Base-by-base conservation (phyloP, 129 eudicot genomes). In the Logfia minima region DNA sequence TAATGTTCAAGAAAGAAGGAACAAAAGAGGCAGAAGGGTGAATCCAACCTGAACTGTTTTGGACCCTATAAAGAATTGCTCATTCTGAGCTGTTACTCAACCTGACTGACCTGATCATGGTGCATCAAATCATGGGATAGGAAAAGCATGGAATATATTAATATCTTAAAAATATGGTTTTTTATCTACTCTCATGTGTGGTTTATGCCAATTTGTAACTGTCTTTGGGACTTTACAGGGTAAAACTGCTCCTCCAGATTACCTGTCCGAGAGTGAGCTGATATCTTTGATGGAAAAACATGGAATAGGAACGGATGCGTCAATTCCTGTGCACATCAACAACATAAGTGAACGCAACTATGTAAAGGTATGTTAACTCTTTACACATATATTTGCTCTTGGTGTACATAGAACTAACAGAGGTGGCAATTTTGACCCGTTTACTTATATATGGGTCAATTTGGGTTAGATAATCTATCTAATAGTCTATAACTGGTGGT, bases 231-330 rank as follows among this genome's bases (percentile, higher is more conserved):
- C 37, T 75, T 82, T 79, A 22, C 80, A 92, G 98, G 98, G 98
- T 32, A 80, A 79, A 62, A 92, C 98, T 5, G 84, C 80, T 8
- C 95, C 98, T 74, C 98, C 98, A 71, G 98, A 92, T 84, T 90
- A 86, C 84, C 82, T 92, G 41, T 90, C 84, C 3, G 98, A 92
- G 80, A 92, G 98, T 87, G 98, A 92, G 79, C 85, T 92, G 29
- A 92, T 92, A 76, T 88, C 98, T 8, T 76, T 92, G 22, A 92
- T 92, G 98, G 98, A 90, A 75, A 92, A 92, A 72, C 84, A 92
- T 82, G 98, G 96, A 82, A 92, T 92, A 60, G 98, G 98, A 45
- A 92, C 98, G 43, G 98, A 92, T 81, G 98, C 98, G 67, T 92
- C 98, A 11, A 92, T 92, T 74, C 88, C 98, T 69, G 98, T 90